Conservation (phyloP, 768 basidiomycete genomes). For the Auricularia sp. region DNA sequence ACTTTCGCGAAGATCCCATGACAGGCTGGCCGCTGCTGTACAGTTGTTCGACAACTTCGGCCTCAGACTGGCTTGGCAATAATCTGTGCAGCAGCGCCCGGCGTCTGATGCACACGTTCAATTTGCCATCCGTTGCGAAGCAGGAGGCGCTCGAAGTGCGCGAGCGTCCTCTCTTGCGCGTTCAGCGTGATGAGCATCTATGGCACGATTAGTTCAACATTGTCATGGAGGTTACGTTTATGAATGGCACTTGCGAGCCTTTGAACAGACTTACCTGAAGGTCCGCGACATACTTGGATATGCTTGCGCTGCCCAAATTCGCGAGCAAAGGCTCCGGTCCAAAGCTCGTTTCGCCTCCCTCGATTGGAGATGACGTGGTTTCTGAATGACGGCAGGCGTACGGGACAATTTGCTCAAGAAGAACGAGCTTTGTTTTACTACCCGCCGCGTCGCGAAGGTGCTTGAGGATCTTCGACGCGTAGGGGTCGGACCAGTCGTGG, state of each 20-base stretch:
- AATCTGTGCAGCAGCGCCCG: not conserved
- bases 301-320: conserved; percentile 14
- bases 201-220: not conserved
- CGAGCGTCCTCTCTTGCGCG: conserved; percentile 4
- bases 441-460: conserved; percentile 8
- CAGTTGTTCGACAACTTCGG: no score
- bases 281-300: conserved; percentile 12
- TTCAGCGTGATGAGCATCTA: conserved; percentile 6
- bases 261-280: not conserved
- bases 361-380: not conserved
- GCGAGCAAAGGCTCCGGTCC: conserved; percentile 16
- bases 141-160: conserved; percentile 1
- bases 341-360: not conserved
- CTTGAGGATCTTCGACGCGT: conserved; percentile 6
- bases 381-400: conserved; percentile 6
- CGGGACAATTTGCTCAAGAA: conserved; percentile 8
- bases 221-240: no score
- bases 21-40: no score
- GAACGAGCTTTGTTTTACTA: conserved; percentile 6
- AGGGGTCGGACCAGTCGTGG: conserved; percentile 13
- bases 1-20: no score
- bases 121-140: conserved; percentile 6
- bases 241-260: not conserved
- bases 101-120: not conserved
- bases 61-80: not conserved